Conservation (phyloP, 2,329 filamentous ascomycete genomes). For the Aspergillus versicolor region DNA sequence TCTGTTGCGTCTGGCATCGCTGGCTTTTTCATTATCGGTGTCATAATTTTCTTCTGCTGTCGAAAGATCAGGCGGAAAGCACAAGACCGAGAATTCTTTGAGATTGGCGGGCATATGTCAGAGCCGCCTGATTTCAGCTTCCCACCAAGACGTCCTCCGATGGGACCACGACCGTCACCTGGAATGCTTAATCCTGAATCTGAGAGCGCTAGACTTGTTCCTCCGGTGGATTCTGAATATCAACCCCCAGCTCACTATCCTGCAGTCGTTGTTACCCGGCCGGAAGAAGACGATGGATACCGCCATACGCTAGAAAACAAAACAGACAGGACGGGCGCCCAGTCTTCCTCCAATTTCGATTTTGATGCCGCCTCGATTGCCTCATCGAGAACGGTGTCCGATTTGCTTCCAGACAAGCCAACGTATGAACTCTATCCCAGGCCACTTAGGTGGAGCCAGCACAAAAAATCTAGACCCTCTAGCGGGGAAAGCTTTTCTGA, state of each 20-base stretch:
- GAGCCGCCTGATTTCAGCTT: conserved; percentile 34
- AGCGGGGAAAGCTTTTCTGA: conserved; percentile 40
- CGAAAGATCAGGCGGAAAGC: conserved; percentile 27
- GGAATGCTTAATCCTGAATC: conserved; percentile 8
- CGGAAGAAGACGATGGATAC: conserved; percentile 13
- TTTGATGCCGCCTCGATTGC: conserved; percentile 32
- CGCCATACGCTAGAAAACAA: not conserved
- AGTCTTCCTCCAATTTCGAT: conserved; percentile 28
- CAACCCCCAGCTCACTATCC: conserved; percentile 22
- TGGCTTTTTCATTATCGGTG: conserved; percentile 33
- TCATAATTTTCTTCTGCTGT: conserved; percentile 33
- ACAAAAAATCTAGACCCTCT: conserved; percentile 19
- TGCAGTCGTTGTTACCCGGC: conserved; percentile 19
- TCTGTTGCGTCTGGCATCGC: conserved; percentile 38
- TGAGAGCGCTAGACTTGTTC: conserved; percentile 22
- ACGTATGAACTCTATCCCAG: conserved; percentile 37
- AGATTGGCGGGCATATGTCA: conserved; percentile 41
- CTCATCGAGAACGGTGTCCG: conserved; percentile 38
- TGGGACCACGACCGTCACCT: conserved; percentile 15
- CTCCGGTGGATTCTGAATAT: conserved; percentile 17
- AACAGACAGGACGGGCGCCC: conserved; percentile 30
- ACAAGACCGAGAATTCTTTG: conserved; percentile 31
- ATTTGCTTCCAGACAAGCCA: conserved; percentile 37
- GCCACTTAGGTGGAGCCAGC: conserved; percentile 34
- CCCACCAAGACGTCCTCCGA: conserved; percentile 24